Evolutionary conservation across 2,329 filamentous ascomycete genomes (phyloP), one percentile per base, ranked within the genome.

Genomic region (Neurospora sp.): DNA sequence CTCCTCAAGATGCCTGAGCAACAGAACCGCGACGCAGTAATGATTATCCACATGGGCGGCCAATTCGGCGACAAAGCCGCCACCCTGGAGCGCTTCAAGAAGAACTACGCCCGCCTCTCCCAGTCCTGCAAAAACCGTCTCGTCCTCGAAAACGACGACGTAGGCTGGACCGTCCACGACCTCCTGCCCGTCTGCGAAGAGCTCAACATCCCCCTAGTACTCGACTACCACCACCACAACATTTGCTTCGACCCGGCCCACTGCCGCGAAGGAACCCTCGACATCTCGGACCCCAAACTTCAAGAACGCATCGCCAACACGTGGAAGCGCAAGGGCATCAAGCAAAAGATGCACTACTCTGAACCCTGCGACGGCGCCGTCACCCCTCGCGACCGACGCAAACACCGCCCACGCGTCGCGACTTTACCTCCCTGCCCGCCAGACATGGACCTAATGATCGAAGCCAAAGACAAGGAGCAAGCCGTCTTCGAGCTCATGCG

Each of bases 381-480:
- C 52, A 97, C 93, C 0, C 86, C 86, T 0, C 86, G 89, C 0
- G 91, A 97, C 74, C 85, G 94, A 38, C 87, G 95, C 71, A 97
- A 97, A 79, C 95, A 98, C 77, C 93, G 89, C 42, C 86, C 93
- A 0, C 87, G 95, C 9, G 93, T 97, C 1, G 85, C 85, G 73
- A 91, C 89, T 0, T 80, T 98, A 0, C 95, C 95, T 0, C 94
- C 95, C 0, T 97, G 95, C 76, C 85, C 89, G 4, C 82, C 87
- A 0, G 89, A 91, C 39, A 96, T 96, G 91, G 95, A 97, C 77
- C 84, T 98, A n/a, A 98, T 98, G 95, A 97, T 98, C 71, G 95
- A 98, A 81, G 95, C 95, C 67, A 98, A 98, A 79, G 95, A 97
- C 77, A 98, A 98, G 80, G 95, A 98, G 78, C 95, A 98, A 79